A percentile compares a stretch with the other conserved stretches of the same genome.
Conservation (phyloP, 164 flowering plant species). For the Liquidambar formosana region DNA sequence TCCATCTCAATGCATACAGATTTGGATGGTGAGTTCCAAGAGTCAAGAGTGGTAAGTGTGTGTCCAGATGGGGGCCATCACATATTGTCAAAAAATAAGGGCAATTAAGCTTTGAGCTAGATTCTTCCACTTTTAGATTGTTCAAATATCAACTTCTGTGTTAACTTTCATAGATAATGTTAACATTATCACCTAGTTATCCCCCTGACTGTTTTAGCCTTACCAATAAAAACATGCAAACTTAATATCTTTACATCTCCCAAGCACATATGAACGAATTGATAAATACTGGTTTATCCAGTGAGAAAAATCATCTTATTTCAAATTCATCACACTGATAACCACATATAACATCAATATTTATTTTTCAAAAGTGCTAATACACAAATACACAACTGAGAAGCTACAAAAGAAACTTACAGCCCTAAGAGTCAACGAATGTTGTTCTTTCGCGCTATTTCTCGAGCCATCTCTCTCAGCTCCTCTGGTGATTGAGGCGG, state of each 20-base stretch:
- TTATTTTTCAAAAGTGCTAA: background rate
- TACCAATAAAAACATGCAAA: background rate
- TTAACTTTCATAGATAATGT: no score
- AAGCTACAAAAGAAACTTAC: background rate
- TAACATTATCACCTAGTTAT: no score
- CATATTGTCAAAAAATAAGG: no score
- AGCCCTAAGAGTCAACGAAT: conserved; percentile 18
- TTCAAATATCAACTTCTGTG: no score
- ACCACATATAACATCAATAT: background rate
- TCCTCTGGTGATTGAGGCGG: conserved; percentile 89
- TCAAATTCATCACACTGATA: background rate
- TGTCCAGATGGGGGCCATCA: no score
- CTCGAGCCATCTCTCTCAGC: conserved; percentile 84
- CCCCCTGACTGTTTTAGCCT: no score
- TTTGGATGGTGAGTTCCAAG: no score
- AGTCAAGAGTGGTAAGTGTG: no score
- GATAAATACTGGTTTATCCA: background rate
- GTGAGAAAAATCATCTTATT: background rate
- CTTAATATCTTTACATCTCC: background rate
- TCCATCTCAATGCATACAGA: no score
- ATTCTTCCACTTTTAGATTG: no score
- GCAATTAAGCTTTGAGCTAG: no score
- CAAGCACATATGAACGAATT: background rate
- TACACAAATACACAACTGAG: conserved; percentile 5
- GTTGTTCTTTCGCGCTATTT: conserved; percentile 62